phyloP scores from a whole-genome alignment of 2,329 filamentous ascomycete genomes.

The Xylaria hypoxylon region DNA sequence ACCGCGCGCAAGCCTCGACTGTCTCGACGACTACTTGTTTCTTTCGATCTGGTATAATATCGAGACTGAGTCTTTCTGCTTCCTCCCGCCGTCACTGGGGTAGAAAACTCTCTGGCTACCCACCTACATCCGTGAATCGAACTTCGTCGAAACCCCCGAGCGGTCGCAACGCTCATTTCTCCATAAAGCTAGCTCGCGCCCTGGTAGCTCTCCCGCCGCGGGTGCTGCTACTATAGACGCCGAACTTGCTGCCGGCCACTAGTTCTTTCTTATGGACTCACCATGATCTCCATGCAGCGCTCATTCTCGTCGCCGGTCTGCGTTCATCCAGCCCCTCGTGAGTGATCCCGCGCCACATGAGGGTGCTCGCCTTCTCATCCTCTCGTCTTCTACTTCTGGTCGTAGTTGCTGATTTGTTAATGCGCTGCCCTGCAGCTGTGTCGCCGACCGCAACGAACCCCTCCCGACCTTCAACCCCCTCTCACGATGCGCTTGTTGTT shows the following conservation, averaged over 20 bases:
- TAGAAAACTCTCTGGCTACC: conserved; percentile 25
- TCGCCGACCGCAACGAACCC: conserved; percentile 64
- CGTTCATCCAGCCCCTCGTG: conserved; percentile 69
- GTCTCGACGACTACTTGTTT: conserved; percentile 11
- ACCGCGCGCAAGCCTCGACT: conserved; percentile 31
- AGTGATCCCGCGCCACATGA: conserved; percentile 53
- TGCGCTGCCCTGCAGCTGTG: conserved; percentile 56
- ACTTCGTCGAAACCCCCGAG: conserved; percentile 7
- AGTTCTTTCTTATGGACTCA: conserved; percentile 58
- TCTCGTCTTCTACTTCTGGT: conserved; percentile 13
- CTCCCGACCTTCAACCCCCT: conserved; percentile 66
- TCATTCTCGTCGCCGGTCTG: conserved; percentile 72
- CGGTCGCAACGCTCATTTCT: conserved; percentile 25
- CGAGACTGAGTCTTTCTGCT: conserved; percentile 21
- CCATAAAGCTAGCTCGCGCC: conserved; percentile 42
- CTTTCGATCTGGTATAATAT: conserved; percentile 21
- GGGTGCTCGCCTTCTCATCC: neutral
- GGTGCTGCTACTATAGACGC: conserved; percentile 52
- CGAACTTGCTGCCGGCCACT: conserved; percentile 47
- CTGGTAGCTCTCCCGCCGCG: conserved; percentile 43
- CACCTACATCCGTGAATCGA: conserved; percentile 20
- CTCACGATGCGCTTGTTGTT: conserved; percentile 64
- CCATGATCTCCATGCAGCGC: conserved; percentile 72
- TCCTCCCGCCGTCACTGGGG: conserved; percentile 11
- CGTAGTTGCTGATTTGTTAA: conserved; percentile 42